Conservation (phyloP, 768 basidiomycete genomes). For the Russula griseocarnosa region DNA sequence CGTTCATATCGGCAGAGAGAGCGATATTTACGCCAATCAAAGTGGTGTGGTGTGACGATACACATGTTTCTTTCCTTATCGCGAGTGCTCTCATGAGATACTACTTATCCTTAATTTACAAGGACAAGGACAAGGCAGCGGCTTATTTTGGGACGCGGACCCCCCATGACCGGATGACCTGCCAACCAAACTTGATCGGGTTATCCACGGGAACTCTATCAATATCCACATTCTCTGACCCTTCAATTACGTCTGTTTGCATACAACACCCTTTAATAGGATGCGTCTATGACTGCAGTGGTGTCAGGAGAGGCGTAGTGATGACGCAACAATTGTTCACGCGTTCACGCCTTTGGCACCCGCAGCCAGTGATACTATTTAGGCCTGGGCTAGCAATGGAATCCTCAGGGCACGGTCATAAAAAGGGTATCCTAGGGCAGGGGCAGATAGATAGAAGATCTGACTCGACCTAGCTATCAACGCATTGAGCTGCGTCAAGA, state of each 20-base stretch:
- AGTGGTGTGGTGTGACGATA: neutral
- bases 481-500: too few relatives aligned
- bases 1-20: too few relatives aligned
- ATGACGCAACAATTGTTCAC: slow-evolving; percentile 18
- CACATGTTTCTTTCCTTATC: slow-evolving; percentile 20
- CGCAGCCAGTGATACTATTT: slow-evolving; percentile 4
- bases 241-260: slow-evolving; percentile 16
- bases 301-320: neutral
- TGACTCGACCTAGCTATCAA: neutral
- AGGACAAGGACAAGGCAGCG: neutral
- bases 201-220: neutral
- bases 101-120: too few relatives aligned
- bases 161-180: neutral
- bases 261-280: neutral
- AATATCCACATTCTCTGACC: too few relatives aligned
- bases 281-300: neutral
- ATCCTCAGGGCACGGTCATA: neutral
- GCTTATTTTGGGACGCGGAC: neutral
- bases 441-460: neutral
- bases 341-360: neutral
- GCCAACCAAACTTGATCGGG: neutral
- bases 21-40: too few relatives aligned
- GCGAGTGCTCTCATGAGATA: slow-evolving; percentile 10
- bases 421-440: neutral
- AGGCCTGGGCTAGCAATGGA: slow-evolving; percentile 3